Percentiles rank a stretch among this genome's conserved stretches.
phyloP scores from a whole-genome alignment of 2,329 filamentous ascomycete genomes.

The Trichocomaceae sp. region DNA sequence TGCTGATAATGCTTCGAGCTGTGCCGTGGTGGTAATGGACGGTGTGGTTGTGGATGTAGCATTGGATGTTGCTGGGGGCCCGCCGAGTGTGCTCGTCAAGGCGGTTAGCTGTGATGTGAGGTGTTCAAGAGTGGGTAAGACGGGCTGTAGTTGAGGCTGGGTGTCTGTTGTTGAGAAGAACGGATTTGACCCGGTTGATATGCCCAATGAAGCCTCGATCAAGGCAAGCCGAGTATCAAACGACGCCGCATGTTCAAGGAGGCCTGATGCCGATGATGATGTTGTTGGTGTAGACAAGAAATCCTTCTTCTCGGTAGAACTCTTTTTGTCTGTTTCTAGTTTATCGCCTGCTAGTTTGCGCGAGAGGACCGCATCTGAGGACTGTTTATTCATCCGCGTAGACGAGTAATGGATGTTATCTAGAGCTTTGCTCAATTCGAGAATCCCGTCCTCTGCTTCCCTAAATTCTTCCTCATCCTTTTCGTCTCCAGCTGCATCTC shows the following conservation, averaged over 20 bases:
- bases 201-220: constrained; percentile 74
- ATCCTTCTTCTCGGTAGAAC: background rate
- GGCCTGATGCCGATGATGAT: constrained; percentile 41
- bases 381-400: background rate
- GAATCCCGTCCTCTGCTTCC: constrained; percentile 48
- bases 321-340: constrained; percentile 9
- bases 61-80: constrained; percentile 14
- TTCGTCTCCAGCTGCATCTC: constrained; percentile 43
- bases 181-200: constrained; percentile 62
- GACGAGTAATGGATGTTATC: constrained; percentile 51
- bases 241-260: constrained; percentile 73
- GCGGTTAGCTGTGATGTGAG: constrained; percentile 75
- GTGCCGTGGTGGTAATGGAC: constrained; percentile 30
- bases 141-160: constrained; percentile 52
- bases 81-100: constrained; percentile 49
- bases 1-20: constrained; percentile 39
- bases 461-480: constrained; percentile 33
- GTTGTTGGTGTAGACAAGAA: constrained; percentile 1
- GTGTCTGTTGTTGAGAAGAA: constrained; percentile 41
- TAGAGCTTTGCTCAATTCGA: constrained; percentile 64
- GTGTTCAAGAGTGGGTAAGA: constrained; percentile 73
- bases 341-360: constrained; percentile 24
- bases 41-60: constrained; percentile 16
- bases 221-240: constrained; percentile 76
- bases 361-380: constrained; percentile 29